Evolutionary conservation across 1,139 yeast species (phyloP).

Genomic region (Yamadazyma taylorii): DNA sequence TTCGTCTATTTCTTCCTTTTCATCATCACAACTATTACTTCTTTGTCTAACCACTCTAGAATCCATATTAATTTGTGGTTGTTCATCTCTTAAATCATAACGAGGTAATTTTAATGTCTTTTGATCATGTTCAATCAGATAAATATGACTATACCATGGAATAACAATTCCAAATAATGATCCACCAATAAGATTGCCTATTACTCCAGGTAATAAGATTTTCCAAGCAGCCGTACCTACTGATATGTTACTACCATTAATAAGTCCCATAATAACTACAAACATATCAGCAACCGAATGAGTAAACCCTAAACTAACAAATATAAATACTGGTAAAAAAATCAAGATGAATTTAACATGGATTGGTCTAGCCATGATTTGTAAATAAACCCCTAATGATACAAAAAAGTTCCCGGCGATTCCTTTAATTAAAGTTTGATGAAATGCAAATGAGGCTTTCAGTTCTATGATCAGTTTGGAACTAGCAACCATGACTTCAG

Average conservation of each 20-base stretch:
- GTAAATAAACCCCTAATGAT: constrained; percentile 70
- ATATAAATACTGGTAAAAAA: constrained; percentile 66
- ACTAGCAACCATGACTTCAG: constrained; percentile 42
- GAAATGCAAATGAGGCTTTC: constrained; percentile 51
- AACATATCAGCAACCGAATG: constrained; percentile 85
- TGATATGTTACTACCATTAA: constrained; percentile 61
- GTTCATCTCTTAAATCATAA: constrained; percentile 73
- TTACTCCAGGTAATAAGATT: constrained; percentile 59
- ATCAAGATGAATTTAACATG: constrained; percentile 73
- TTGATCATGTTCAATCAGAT: constrained; percentile 69
- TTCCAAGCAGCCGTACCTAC: constrained; percentile 74
- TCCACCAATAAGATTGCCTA: constrained; percentile 78
- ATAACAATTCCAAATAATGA: constrained; percentile 56
- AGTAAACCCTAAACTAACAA: constrained; percentile 72
- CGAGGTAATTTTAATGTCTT: constrained; percentile 58
- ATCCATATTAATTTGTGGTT: constrained; percentile 72
- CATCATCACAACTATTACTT: constrained; percentile 14
- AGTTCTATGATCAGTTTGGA: constrained; percentile 45
- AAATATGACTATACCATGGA: constrained; percentile 69
- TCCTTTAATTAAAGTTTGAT: constrained; percentile 61
- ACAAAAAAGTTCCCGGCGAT: constrained; percentile 79
- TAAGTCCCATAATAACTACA: constrained; percentile 60
- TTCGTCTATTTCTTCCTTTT: constrained; percentile 8
- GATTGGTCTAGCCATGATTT: constrained; percentile 74
- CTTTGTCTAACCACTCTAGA: constrained; percentile 65